phyloP scores from a whole-genome alignment of 179 eudicot genomes.

The Pouteria campechiana region DNA sequence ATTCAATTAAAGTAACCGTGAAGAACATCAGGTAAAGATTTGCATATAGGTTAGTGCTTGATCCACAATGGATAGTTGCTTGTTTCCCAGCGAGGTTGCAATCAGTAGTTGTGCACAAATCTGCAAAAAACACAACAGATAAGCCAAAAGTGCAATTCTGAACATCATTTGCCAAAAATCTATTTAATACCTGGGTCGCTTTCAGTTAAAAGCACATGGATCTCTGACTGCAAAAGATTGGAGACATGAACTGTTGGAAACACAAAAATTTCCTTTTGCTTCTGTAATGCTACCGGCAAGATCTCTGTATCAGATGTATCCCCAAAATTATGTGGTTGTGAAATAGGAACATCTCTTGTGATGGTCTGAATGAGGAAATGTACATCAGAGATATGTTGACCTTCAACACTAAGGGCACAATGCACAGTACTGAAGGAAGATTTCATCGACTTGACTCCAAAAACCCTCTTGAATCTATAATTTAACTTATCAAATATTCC shows the following conservation, averaged over 20 bases:
- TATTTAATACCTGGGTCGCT: too few relatives aligned
- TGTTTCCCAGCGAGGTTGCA: conserved; percentile 37
- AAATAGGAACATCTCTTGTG: conserved; percentile 57
- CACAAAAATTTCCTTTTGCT: conserved; percentile 82
- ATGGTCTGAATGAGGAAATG: conserved; percentile 78
- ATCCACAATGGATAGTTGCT: conserved; percentile 58
- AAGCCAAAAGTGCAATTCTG: too few relatives aligned
- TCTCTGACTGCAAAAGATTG: conserved; percentile 66
- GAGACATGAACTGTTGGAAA: conserved; percentile 79
- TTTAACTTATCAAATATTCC: conserved; percentile 80
- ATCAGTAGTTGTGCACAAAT: conserved; percentile 24
- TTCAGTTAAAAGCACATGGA: conserved; percentile 67
- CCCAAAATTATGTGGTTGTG: conserved; percentile 41
- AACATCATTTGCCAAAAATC: too few relatives aligned
- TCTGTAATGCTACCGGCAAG: conserved; percentile 57
- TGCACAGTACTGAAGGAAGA: conserved; percentile 52
- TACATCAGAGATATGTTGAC: conserved; percentile 30
- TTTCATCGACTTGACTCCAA: conserved; percentile 42
- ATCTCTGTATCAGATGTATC: conserved; percentile 24
- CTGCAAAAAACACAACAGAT: conserved; percentile 36
- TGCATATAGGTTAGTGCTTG: conserved; percentile 63
- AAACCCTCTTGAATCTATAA: conserved; percentile 75
- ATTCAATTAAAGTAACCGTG: conserved; percentile 52
- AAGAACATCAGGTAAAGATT: conserved; percentile 67
- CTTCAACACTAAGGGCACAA: conserved; percentile 57